Base-by-base conservation (phyloP, 768 basidiomycete species). In the Terana coerulea region DNA sequence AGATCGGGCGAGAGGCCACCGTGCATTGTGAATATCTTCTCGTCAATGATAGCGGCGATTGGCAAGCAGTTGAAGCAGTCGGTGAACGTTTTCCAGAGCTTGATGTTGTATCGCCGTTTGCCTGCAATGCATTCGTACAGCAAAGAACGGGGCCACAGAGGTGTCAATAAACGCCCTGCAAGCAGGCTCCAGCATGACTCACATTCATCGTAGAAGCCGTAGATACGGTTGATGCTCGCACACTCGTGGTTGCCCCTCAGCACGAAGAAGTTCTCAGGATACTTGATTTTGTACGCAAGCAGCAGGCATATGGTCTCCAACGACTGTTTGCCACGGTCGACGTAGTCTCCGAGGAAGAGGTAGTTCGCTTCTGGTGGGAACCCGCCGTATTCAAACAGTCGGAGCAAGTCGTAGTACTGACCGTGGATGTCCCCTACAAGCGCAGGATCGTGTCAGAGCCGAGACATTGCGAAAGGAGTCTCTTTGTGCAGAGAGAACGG, bases 171-270 rank as follows among this genome's bases (percentile, higher is more conserved):
- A 34, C 17, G 10, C 17, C 33, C 10, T 34, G 33, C 17, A 10
- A n/a, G n/a, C n/a, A n/a, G n/a, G n/a, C n/a, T n/a, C n/a, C n/a
- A n/a, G 7, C 14, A 26, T 8, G 3, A 81, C 91, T 62, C 63
- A 95, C 95, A 98, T 81, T 99, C 95, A 69, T 99, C 95, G 72
- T 99, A 99, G 75, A 99, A 99, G 52, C 95, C 95, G 72, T 99
- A 99, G 73, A 99, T 98, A 69, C 95, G 80, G 78, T 98, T 99
- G 76, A 99, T 98, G 70, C 91, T 93, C 59, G 95, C 95, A 67
- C 95, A 97, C 73, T 99, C 95, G 72, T 99, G 95, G 75, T 99
- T 99, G 61, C 95, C 95, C 63, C 95, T 79, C 56, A 99, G 81
- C 69, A 99, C 95, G 77, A 99, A 99, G 77, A 99, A 99, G 79